Evolutionary conservation across 345 rosid genomes (phyloP), one percentile per base, ranked within the genome.

Genomic region (Linum tenue): DNA sequence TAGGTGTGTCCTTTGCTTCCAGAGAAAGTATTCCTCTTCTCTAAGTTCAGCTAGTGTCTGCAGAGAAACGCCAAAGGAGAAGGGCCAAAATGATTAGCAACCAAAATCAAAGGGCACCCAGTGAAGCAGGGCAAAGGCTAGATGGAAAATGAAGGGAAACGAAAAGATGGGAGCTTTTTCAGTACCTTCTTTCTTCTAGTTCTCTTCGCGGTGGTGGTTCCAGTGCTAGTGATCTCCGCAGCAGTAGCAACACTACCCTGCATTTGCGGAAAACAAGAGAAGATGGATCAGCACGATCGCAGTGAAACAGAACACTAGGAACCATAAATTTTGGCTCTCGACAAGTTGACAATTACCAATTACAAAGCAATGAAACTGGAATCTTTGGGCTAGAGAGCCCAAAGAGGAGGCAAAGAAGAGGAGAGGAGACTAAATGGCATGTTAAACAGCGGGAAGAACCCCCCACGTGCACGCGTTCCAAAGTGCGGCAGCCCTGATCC

Each of bases 1-100:
- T 72, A 91, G 83, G 59, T 71, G 41, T 3, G 66, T 35, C 69
- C 78, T 83, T 74, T 92, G 95, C 76, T 83, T 83, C 76, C 84
- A 62, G 59, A 86, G 80, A 64, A 69, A 56, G 58, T 22, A 73
- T 73, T 84, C 95, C 76, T 86, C 96, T 43, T 77, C 80, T 67
- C 80, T 81, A 17, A 92, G 95, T 76, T 86, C 95, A 63, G 83
- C 86, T 77, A 82, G 85, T 0, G 91, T 85, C 98, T 91, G 83
- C 31, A 68, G 65, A 39, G 57, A 31, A 35, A 15, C 66, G 56
- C 60, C 8, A 37, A 16, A 4, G 0, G 55, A 37, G 5, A 39
- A 62, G 51, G 15, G 14, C 35, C 64, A 36, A 38, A 40, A 40
- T 44, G 35, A n/a, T 6, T 48, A n/a, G 2, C 39, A 39, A 41